phyloP scores from a whole-genome alignment of 495 filamentous ascomycete genomes.

The Pyrenopolyporus hunteri region DNA sequence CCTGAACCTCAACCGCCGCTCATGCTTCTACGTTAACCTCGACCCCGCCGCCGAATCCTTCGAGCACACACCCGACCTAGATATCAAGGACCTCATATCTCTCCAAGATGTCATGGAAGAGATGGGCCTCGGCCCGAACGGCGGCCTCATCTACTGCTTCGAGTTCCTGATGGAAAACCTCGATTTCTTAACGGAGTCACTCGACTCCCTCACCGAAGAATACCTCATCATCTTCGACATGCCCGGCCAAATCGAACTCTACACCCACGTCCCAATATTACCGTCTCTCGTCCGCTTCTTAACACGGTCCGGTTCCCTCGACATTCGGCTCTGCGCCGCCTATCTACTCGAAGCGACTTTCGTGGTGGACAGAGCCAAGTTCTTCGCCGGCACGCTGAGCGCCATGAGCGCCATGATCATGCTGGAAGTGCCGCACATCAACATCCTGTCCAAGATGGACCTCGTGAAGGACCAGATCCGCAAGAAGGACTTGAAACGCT shows the following conservation, averaged over 20 bases:
- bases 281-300: constrained; percentile 85
- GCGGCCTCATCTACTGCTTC: constrained; percentile 97
- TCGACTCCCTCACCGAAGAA: constrained; percentile 89
- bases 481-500: constrained; percentile 83
- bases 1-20: constrained; percentile 83
- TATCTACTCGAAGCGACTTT: constrained; percentile 96
- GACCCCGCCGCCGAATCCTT: constrained; percentile 96
- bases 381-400: constrained; percentile 91
- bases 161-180: constrained; percentile 95
- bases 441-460: constrained; percentile 93
- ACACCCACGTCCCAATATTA: constrained; percentile 93
- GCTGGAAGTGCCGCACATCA: constrained; percentile 94
- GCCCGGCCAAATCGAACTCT: constrained; percentile 98
- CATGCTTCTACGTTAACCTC: constrained; percentile 94
- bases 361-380: constrained; percentile 92
- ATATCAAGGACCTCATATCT: constrained; percentile 95
- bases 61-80: constrained; percentile 87
- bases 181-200: constrained; percentile 86
- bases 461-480: constrained; percentile 83
- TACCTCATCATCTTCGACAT: constrained; percentile 98
- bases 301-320: constrained; percentile 76
- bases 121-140: constrained; percentile 90
- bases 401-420: constrained; percentile 99
- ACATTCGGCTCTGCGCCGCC: constrained; percentile 90
- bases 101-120: constrained; percentile 99